Percentiles rank a stretch among this genome's conserved stretches.
These are phyloP conservation scores for Clarkia xantiana DNA, from an alignment of 345 rosid species.

Conservation along the genomic window DNA sequence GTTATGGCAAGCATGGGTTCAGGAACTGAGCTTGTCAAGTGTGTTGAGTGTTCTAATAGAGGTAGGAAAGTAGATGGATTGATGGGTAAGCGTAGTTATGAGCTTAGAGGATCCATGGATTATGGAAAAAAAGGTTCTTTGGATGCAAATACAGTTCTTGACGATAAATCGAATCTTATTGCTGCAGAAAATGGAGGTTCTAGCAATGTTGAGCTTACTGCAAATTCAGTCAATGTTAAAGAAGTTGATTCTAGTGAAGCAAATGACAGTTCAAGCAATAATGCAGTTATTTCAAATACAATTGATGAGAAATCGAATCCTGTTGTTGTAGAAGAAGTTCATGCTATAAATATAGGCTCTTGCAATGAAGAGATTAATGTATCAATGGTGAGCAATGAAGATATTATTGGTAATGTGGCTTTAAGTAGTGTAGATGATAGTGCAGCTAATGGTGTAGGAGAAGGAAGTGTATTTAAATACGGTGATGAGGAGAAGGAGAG, in stretches of 20 bases:
- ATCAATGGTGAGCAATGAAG: not conserved
- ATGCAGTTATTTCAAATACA: too few species aligned
- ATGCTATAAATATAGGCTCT: not conserved
- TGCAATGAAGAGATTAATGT: not conserved
- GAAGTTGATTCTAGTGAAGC: too few species aligned
- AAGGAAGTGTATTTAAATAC: constrained; percentile 30
- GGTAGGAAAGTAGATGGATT: constrained; percentile 64
- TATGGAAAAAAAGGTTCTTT: constrained; percentile 4
- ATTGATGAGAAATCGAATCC: constrained; percentile 4
- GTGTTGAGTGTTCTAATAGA: constrained; percentile 71
- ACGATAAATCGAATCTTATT: constrained; percentile 21
- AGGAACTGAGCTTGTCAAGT: constrained; percentile 53
- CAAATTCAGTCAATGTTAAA: too few species aligned
- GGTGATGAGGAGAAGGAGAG: constrained; percentile 67
- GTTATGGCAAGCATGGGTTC: constrained; percentile 66
- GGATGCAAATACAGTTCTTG: constrained; percentile 11
- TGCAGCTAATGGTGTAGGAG: constrained; percentile 8
- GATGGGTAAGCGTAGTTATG: constrained; percentile 43
- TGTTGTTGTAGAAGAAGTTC: constrained; percentile 5
- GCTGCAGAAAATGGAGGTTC: constrained; percentile 6
- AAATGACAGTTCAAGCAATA: too few species aligned
- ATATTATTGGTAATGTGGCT: not conserved
- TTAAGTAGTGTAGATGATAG: constrained; percentile 11
- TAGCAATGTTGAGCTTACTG: not conserved
- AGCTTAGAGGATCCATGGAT: constrained; percentile 7